Evolutionary conservation across 768 basidiomycete genomes (phyloP), one percentile per base, ranked within the genome.

Genomic region (Boletus insuetus): DNA sequence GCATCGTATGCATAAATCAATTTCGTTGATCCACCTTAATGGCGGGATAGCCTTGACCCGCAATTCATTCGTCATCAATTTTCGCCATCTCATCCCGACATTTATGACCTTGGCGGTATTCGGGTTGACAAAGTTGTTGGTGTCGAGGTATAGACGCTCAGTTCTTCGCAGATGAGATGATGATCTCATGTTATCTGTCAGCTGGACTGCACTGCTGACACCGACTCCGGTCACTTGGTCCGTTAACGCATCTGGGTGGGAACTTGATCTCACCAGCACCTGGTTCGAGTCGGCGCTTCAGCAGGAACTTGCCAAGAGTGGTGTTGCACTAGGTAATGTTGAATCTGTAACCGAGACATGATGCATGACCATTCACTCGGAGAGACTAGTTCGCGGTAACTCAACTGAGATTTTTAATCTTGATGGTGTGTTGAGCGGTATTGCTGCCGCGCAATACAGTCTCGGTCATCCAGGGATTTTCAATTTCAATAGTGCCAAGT

Each of bases 401-500:
- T 51, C 62, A 2, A 58, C 59, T 3, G 47, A 54, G 26, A 54
- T 64, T 12, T 10, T 64, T 11, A 47, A 44, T 17, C 29, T 32
- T 7, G 41, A 52, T 1, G 62, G 62, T 2, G 16, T 56, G 4
- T 12, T 64, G 43, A 61, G 62, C 8, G 63, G 63, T 6, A 52
- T 64, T 13, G 38, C 56, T 31, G 50, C 63, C 2, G 56, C 63
- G 5, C 14, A 58, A 12, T 56, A 40, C 24, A 58, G 31, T 37
- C 47, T 45, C 9, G 59, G 56, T n/a, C 12, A 11, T 14, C 29
- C 53, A 0, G 64, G 63, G 4, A 49, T 58, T 22, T 45, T 55
- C 10, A 39, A 53, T 14, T 64, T 64, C 26, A 64, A 64, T n/a
- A 54, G 56, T 13, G 63, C 12, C 43, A 34, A 50, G n/a, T 64